Evolutionary conservation across 1,284 basidiomycete species (phyloP).

Genomic region (Laetiporus sulphureus): DNA sequence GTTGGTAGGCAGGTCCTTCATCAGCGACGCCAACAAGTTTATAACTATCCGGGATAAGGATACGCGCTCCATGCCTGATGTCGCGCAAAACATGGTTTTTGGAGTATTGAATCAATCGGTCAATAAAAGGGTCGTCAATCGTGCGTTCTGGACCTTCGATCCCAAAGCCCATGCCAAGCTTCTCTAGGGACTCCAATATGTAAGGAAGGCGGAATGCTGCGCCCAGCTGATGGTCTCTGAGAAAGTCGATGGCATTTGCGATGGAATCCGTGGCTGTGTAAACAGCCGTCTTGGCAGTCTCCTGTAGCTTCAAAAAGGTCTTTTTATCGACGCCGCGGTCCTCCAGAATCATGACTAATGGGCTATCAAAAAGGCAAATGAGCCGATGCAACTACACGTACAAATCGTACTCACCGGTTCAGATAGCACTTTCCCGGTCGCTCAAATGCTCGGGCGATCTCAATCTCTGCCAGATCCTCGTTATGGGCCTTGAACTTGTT

Average conservation of each 20-base stretch:
- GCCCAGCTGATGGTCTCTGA: slow-evolving; percentile 48
- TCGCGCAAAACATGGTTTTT: slow-evolving; percentile 57
- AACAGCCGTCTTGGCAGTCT: slow-evolving; percentile 42
- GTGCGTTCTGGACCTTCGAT: slow-evolving; percentile 23
- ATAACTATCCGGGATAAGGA: slow-evolving; percentile 60
- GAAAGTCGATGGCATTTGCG: slow-evolving; percentile 35
- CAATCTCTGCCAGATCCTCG: slow-evolving; percentile 49
- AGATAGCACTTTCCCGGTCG: slow-evolving; percentile 51
- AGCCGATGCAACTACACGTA: no score
- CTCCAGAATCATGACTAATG: slow-evolving; percentile 67
- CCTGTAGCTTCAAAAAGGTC: slow-evolving; percentile 52
- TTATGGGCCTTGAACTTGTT: slow-evolving; percentile 55
- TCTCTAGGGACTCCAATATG: slow-evolving; percentile 43
- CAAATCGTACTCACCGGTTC: slow-evolving; percentile 58
- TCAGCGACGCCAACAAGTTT: slow-evolving; percentile 74
- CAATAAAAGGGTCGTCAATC: slow-evolving; percentile 53
- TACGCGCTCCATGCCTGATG: slow-evolving; percentile 68
- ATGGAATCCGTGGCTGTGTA: slow-evolving; percentile 50
- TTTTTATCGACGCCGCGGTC: slow-evolving; percentile 49
- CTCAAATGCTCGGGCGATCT: slow-evolving; percentile 61
- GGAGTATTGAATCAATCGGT: slow-evolving; percentile 43
- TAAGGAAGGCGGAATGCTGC: slow-evolving; percentile 40
- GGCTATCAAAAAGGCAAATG: no score
- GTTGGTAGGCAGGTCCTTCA: slow-evolving; percentile 58
- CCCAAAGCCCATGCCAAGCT: slow-evolving; percentile 41